Evolutionary conservation across 352 stramenopile genomes (phyloP).

Genomic region (Phytopythium helicoides): DNA sequence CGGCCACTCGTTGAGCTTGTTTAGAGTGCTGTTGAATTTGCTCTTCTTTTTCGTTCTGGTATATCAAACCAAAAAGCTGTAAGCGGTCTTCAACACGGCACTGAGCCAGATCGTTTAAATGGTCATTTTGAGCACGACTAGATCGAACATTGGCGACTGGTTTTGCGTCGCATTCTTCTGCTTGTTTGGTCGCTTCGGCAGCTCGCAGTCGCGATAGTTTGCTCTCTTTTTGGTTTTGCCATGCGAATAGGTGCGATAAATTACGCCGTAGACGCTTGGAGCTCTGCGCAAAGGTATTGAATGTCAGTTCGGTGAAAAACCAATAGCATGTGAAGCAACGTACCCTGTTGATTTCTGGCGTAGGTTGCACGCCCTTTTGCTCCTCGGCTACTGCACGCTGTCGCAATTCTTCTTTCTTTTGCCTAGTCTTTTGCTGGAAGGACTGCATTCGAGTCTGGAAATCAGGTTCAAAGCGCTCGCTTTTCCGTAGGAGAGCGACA

Average conservation of each 20-base stretch:
- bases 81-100: constrained; percentile 73
- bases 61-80: constrained; percentile 65
- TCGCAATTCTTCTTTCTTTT: constrained; percentile 48
- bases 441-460: constrained; percentile 62
- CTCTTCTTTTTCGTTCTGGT: constrained; percentile 66
- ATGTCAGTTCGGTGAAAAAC: background rate
- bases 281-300: constrained; percentile 22
- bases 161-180: constrained; percentile 25
- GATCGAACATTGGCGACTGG: constrained; percentile 35
- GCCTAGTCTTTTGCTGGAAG: constrained; percentile 42
- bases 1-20: constrained; percentile 8
- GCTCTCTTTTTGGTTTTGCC: constrained; percentile 54
- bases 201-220: constrained; percentile 47
- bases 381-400: constrained; percentile 29
- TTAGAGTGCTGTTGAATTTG: constrained; percentile 19
- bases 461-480: constrained; percentile 49
- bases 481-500: constrained; percentile 36
- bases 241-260: constrained; percentile 62
- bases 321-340: constrained; percentile 1
- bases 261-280: constrained; percentile 57
- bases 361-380: constrained; percentile 19
- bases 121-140: constrained; percentile 23
- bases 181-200: constrained; percentile 25
- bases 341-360: constrained; percentile 61
- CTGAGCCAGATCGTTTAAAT: constrained; percentile 45